These are phyloP conservation scores for Coniferiporia weirii DNA, from an alignment of 1,284 basidiomycete species.

Conservation along the genomic window DNA sequence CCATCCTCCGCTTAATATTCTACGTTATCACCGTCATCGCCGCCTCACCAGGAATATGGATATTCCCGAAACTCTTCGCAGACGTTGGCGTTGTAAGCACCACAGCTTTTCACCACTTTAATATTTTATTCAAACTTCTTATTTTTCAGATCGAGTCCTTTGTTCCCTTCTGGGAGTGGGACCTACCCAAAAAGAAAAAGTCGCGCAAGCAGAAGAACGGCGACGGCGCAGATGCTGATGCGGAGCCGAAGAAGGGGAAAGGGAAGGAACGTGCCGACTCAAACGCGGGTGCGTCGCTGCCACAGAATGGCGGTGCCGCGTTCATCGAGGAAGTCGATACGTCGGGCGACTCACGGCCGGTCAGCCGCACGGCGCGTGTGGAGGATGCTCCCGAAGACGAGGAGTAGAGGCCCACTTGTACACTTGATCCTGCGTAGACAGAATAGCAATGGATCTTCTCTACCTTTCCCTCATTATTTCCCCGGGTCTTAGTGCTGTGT, in stretches of 20 bases:
- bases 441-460: background rate
- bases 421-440: background rate
- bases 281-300: background rate
- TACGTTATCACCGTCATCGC: conserved; percentile 90
- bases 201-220: conserved; percentile 65
- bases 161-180: conserved; percentile 97
- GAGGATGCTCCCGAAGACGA: conserved; percentile 54
- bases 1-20: conserved; percentile 89
- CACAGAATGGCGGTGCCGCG: conserved; percentile 28
- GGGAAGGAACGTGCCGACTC: conserved; percentile 21
- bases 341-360: conserved; percentile 52
- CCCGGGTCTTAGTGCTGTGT: background rate
- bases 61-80: conserved; percentile 97
- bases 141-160: conserved; percentile 87
- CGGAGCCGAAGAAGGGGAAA: conserved; percentile 21
- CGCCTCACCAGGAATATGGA: conserved; percentile 92
- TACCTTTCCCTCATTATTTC: background rate
- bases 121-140: background rate
- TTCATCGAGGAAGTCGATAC: conserved; percentile 54
- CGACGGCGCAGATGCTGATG: conserved; percentile 30
- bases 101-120: conserved; percentile 12
- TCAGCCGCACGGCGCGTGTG: conserved; percentile 51
- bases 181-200: conserved; percentile 86
- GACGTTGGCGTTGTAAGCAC: conserved; percentile 95
- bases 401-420: background rate